Evolutionary conservation across 371 early-diverging fungal genomes (phyloP).

Genomic region (Coemansia sp.): DNA sequence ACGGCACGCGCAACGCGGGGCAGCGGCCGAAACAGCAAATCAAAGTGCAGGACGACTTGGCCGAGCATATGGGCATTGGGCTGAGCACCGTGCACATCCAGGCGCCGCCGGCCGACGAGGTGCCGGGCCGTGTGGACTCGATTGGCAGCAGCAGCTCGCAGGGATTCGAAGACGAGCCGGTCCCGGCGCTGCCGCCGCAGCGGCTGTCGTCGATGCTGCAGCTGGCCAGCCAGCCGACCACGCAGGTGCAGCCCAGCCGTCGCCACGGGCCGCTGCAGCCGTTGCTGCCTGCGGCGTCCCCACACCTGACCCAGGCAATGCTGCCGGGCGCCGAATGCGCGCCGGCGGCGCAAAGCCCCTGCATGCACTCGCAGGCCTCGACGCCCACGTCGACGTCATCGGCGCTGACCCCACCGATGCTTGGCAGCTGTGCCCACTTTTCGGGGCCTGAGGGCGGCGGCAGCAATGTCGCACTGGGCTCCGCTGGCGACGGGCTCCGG

Average conservation of each 20-base stretch:
- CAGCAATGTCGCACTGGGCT: too few relatives aligned
- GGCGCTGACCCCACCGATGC: slow-evolving; percentile 1
- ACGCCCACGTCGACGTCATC: slow-evolving; percentile 1
- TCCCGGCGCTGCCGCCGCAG: slow-evolving; percentile 4
- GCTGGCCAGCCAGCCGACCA: slow-evolving; percentile 12
- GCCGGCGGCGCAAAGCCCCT: background rate
- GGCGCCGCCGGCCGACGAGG: background rate
- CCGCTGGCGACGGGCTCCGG: too few relatives aligned
- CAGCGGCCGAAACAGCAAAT: slow-evolving; percentile 1
- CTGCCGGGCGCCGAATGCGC: background rate
- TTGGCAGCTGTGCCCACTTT: background rate
- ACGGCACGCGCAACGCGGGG: background rate
- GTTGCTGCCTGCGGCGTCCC: background rate
- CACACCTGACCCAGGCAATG: background rate
- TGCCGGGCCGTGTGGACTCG: background rate
- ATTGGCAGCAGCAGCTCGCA: background rate
- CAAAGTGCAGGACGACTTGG: background rate
- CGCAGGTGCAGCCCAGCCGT: background rate
- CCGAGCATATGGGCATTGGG: background rate
- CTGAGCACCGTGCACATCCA: background rate
- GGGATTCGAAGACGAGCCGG: background rate
- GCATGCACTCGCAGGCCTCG: background rate
- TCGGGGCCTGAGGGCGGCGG: background rate
- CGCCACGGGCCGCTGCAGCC: background rate
- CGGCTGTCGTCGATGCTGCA: slow-evolving; percentile 4